Evolutionary conservation across 371 early-diverging fungal species (phyloP), one percentile per base, ranked within the genome.

Genomic region (Saksenaea vasiformis): DNA sequence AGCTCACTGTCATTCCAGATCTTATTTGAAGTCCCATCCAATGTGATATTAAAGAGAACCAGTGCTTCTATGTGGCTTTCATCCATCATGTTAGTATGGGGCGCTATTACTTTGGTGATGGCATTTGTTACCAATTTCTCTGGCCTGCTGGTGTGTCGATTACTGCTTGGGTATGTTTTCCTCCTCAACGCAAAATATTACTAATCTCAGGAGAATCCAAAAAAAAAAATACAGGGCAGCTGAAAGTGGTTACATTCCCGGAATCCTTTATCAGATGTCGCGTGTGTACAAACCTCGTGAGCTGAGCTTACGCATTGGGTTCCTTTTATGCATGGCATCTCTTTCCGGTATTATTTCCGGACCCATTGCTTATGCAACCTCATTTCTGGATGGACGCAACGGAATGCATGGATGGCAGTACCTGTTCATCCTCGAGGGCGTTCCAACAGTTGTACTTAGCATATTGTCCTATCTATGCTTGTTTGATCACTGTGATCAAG

Each of bases 351-450:
- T 66, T 35, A 39, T 54, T 2, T 36, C 39, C 13, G 44, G 64
- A 0, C 47, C 53, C 5, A 44, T 56, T 28, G 64, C 56, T 35
- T 63, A 63, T 27, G 51, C 44, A 35, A 34, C 57, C 7, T 56
- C 57, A 14, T 35, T 38, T 13, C 36, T 63, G 28, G 64, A 63
- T n/a, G 64, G 64, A 5, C 13, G 47, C 38, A 35, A 34, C 11
- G 64, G 64, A 15, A 34, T 63, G 57, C 64, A 56, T 8, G 64
- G 64, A 5, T 63, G 64, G 64, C 64, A 63, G 14, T 63, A 35
- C 11, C 56, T 63, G 22, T 63, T 63, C 24, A 41, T 63, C 11
- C 55, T 63, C 1, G 64, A 63, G 35, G 64, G 57, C 8, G 34
- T 63, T 2, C 64, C 64, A n/a, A 63, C 64, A 4, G 56, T 54